These are phyloP conservation scores for Fusarium brachygibbosum DNA, from an alignment of 2,329 filamentous ascomycete species.

Conservation along the genomic window DNA sequence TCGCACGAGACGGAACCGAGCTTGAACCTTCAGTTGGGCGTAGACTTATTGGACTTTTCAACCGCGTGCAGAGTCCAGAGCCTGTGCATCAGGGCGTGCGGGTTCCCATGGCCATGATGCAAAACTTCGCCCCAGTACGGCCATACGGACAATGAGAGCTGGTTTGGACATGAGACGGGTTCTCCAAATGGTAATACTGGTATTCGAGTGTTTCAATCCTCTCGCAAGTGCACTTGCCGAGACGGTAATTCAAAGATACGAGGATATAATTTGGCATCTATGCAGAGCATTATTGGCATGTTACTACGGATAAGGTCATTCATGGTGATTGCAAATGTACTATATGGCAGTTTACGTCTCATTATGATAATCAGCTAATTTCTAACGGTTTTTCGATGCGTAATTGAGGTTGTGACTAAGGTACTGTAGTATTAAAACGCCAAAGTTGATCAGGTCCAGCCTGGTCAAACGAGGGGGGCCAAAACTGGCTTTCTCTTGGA, in stretches of 20 bases:
- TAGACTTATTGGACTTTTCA: constrained; percentile 83
- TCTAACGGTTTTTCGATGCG: background rate
- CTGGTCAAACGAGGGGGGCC: background rate
- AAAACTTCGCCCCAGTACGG: constrained; percentile 56
- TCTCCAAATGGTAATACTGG: constrained; percentile 30
- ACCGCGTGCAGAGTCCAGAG: constrained; percentile 63
- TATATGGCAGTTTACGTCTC: constrained; percentile 39
- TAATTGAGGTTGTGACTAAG: background rate
- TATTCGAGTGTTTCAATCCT: constrained; percentile 4
- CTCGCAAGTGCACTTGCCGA: constrained; percentile 23
- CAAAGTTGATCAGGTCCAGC: background rate
- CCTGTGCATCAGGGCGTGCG: constrained; percentile 50
- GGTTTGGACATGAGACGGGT: constrained; percentile 21
- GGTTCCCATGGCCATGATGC: constrained; percentile 53
- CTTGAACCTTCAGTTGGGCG: constrained; percentile 86
- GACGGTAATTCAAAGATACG: constrained; percentile 46
- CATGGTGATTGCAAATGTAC: constrained; percentile 29
- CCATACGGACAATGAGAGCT: constrained; percentile 51
- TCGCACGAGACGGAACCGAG: constrained; percentile 94
- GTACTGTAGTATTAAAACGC: background rate
- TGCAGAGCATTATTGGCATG: constrained; percentile 44
- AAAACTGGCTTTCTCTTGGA: background rate
- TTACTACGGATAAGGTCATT: constrained; percentile 23
- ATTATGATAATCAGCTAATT: constrained; percentile 28
- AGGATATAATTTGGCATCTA: constrained; percentile 35